A percentile compares a stretch with the other conserved stretches of the same genome.
Conservation (phyloP, 192 early-diverging fungal genomes). For the Helicostylum pulchrum region DNA sequence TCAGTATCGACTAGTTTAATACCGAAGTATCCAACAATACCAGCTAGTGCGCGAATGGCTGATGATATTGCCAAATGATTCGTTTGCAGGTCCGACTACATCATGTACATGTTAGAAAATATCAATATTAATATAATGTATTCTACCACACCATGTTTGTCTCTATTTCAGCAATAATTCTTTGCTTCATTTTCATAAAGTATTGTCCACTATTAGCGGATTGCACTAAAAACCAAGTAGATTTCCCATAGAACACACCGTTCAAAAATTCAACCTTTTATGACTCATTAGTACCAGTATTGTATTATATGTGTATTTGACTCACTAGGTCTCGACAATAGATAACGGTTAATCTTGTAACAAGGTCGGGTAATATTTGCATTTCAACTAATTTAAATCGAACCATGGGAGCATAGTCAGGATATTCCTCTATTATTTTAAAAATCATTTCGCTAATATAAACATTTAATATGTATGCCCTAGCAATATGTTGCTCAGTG, state of each 20-base stretch:
- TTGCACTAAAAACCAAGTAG: constrained; percentile 29
- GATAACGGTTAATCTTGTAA: constrained; percentile 23
- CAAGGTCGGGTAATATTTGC: constrained; percentile 28
- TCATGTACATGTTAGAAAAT: neutral
- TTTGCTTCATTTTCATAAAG: constrained; percentile 21
- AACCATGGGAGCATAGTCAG: constrained; percentile 15
- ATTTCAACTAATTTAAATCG: constrained; percentile 28
- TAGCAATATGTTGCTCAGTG: neutral
- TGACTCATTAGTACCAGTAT: neutral
- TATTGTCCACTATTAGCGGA: constrained; percentile 11
- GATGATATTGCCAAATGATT: constrained; percentile 19
- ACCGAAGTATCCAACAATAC: constrained; percentile 31
- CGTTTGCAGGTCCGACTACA: constrained; percentile 6
- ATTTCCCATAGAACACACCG: constrained; percentile 16
- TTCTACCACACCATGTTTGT: too few species aligned
- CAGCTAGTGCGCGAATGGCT: constrained; percentile 25
- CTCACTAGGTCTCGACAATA: constrained; percentile 31
- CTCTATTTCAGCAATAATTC: constrained; percentile 18
- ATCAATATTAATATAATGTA: neutral
- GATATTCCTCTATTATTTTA: constrained; percentile 19
- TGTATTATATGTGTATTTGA: neutral
- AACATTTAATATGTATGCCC: neutral
- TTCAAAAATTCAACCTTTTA: constrained; percentile 27
- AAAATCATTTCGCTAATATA: constrained; percentile 31
- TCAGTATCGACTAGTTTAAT: constrained; percentile 24